Percentiles rank a stretch among this genome's conserved stretches.
phyloP scores from a whole-genome alignment of 2,329 filamentous ascomycete species.

The Colletotrichum simmondsii region DNA sequence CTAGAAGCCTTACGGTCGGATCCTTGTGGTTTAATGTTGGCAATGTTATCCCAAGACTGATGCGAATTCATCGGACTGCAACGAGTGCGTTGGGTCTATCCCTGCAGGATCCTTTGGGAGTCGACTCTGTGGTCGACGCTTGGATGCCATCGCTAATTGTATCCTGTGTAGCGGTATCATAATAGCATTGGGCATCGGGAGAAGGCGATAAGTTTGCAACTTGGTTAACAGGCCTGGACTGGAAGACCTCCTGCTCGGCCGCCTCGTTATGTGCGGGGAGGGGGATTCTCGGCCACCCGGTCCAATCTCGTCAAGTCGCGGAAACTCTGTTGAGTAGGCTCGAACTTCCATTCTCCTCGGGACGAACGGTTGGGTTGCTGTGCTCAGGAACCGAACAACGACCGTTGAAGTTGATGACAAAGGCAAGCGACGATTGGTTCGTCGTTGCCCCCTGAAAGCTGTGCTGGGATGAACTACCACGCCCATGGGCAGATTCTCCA shows the following conservation, averaged over 20 bases:
- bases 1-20: neutral
- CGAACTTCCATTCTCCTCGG: neutral
- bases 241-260: neutral
- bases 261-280: neutral
- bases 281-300: no score
- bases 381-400: neutral
- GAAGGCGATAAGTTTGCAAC: neutral
- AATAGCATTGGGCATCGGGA: neutral
- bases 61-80: neutral
- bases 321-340: neutral
- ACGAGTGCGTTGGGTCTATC: neutral
- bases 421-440: neutral
- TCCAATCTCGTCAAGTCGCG: no score
- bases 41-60: slow-evolving; percentile 1
- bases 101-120: neutral
- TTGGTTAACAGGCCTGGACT: neutral
- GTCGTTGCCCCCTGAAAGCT: neutral
- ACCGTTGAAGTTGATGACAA: slow-evolving; percentile 1
- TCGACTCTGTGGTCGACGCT: neutral
- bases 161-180: neutral
- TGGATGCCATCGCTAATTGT: neutral
- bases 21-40: neutral
- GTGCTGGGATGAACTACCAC: slow-evolving; percentile 24
- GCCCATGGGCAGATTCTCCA: slow-evolving; percentile 8
- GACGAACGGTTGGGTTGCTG: neutral